Evolutionary conservation across 1,284 basidiomycete genomes (phyloP).

Genomic region (Sanghuangporus weigelae): DNA sequence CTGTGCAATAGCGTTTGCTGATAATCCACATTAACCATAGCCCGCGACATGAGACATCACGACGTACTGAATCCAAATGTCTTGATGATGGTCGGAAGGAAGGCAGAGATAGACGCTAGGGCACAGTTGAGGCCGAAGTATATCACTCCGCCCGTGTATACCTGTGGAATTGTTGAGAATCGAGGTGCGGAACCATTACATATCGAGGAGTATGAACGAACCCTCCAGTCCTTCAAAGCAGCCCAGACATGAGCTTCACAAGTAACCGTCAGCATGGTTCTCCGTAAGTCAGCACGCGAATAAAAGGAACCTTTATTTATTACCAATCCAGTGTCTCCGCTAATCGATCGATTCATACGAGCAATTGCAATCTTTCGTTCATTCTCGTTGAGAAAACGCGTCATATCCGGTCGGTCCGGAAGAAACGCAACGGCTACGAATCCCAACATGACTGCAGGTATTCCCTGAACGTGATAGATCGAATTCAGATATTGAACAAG

Average conservation of each 20-base stretch:
- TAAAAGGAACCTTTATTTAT: slow-evolving; percentile 54
- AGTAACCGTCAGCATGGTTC: not conserved
- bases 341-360: slow-evolving; percentile 66
- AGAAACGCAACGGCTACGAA: slow-evolving; percentile 59
- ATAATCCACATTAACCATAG: not conserved
- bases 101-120: slow-evolving; percentile 75
- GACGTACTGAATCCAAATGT: slow-evolving; percentile 57
- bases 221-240: slow-evolving; percentile 71
- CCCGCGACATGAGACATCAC: not conserved
- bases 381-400: slow-evolving; percentile 60
- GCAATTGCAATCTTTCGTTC: slow-evolving; percentile 70
- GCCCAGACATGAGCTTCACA: slow-evolving; percentile 50
- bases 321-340: slow-evolving; percentile 58
- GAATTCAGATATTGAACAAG: not conserved
- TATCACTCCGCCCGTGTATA: slow-evolving; percentile 57
- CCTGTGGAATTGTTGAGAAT: slow-evolving; percentile 30
- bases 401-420: slow-evolving; percentile 75
- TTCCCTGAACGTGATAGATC: slow-evolving; percentile 35
- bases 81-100: slow-evolving; percentile 79
- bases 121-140: slow-evolving; percentile 79
- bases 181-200: not conserved
- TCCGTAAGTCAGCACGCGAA: not conserved
- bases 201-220: slow-evolving; percentile 24
- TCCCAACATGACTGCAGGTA: slow-evolving; percentile 68
- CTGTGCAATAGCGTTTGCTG: slow-evolving; percentile 53